phyloP scores from a whole-genome alignment of 805 yeast genomes.

The Tetrapisispora namnaoensis region DNA sequence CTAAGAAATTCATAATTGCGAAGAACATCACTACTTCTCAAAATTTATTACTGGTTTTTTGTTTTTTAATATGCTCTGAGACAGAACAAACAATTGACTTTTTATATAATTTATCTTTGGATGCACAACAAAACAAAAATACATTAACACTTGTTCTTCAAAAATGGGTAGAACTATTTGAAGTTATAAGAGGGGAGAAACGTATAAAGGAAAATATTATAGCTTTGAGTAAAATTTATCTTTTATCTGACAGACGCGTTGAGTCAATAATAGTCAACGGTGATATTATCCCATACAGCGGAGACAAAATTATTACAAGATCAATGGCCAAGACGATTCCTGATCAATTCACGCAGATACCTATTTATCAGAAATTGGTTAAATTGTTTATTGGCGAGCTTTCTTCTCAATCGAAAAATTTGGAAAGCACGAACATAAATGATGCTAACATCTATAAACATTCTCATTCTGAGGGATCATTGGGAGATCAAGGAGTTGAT shows the following conservation, averaged over 20 bases:
- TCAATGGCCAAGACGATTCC: slow-evolving; percentile 68
- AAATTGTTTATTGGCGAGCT: slow-evolving; percentile 64
- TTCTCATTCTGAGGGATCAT: slow-evolving; percentile 7
- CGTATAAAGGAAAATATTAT: slow-evolving; percentile 54
- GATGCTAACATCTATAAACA: slow-evolving; percentile 26
- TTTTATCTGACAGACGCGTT: slow-evolving; percentile 46
- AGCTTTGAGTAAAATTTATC: slow-evolving; percentile 61
- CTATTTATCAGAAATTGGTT: slow-evolving; percentile 63
- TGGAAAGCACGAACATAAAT: slow-evolving; percentile 21
- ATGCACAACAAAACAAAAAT: slow-evolving; percentile 19
- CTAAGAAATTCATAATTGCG: slow-evolving; percentile 54
- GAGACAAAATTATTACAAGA: slow-evolving; percentile 68
- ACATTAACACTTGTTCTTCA: slow-evolving; percentile 53
- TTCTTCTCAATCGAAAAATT: slow-evolving; percentile 48
- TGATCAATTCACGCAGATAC: slow-evolving; percentile 49
- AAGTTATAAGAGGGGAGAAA: slow-evolving; percentile 68
- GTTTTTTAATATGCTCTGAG: slow-evolving; percentile 55
- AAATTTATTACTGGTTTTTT: slow-evolving; percentile 65
- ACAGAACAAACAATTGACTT: slow-evolving; percentile 56
- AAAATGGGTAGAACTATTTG: slow-evolving; percentile 79
- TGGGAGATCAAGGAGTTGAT: slow-evolving; percentile 18
- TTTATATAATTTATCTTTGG: slow-evolving; percentile 35
- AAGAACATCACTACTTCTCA: slow-evolving; percentile 66
- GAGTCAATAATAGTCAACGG: slow-evolving; percentile 57
- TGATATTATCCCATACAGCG: slow-evolving; percentile 52